Conservation (phyloP, 2,329 filamentous ascomycete genomes). For the Arthroderma sp. region DNA sequence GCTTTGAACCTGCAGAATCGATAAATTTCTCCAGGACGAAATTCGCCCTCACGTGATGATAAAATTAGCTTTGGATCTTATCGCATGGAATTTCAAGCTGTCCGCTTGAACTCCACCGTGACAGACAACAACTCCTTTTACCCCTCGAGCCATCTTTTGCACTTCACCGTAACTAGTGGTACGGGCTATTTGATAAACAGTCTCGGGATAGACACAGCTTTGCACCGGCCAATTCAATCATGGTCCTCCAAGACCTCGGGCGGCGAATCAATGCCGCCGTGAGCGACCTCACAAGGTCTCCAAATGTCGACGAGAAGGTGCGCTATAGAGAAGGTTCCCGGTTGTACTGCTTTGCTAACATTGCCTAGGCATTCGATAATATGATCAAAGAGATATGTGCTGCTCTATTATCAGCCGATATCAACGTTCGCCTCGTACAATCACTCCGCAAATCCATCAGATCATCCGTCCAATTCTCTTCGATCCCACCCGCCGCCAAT, state of each 20-base stretch:
- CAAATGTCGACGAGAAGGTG: slow-evolving; percentile 92
- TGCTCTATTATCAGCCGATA: slow-evolving; percentile 89
- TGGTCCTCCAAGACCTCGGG: slow-evolving; percentile 98
- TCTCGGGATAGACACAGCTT: too few relatives aligned
- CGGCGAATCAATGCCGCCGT: slow-evolving; percentile 97
- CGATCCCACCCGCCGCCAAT: slow-evolving; percentile 80
- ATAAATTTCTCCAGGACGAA: too few relatives aligned
- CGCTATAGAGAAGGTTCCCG: neutral
- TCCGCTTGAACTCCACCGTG: too few relatives aligned
- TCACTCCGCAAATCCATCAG: slow-evolving; percentile 89
- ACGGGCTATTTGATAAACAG: too few relatives aligned
- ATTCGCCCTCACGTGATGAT: too few relatives aligned
- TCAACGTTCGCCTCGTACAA: slow-evolving; percentile 88
- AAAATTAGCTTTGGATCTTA: too few relatives aligned
- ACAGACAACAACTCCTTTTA: too few relatives aligned
- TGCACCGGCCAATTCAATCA: slow-evolving; percentile 29
- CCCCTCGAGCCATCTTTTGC: too few relatives aligned
- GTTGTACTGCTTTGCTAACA: slow-evolving; percentile 5
- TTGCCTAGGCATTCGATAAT: slow-evolving; percentile 67
- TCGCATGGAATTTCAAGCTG: too few relatives aligned
- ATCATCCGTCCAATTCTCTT: slow-evolving; percentile 82
- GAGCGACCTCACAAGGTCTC: slow-evolving; percentile 79
- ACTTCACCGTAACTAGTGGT: too few relatives aligned
- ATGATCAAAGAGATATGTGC: slow-evolving; percentile 99
- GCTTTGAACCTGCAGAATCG: too few relatives aligned